Evolutionary conservation across 2,329 filamentous ascomycete genomes (phyloP).

Genomic region (Monosporascus sp.): DNA sequence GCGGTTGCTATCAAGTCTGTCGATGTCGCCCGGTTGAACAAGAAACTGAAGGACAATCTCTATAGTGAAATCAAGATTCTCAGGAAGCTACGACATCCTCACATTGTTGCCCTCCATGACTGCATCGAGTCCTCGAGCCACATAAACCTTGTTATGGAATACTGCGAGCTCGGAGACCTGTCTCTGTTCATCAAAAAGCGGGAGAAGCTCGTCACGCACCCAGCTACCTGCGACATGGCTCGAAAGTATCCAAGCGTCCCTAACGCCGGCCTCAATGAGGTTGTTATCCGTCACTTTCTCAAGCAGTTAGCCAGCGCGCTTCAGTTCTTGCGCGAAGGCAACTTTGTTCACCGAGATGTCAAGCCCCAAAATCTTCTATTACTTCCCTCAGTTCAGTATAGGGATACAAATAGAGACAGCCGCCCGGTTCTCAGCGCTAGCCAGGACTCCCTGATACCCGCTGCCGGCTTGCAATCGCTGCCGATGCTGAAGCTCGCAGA

Average conservation of each 20-base stretch:
- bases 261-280: conserved; percentile 86
- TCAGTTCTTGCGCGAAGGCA: conserved; percentile 76
- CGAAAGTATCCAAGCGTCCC: conserved; percentile 83
- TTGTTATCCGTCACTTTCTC: conserved; percentile 91
- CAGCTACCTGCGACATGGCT: conserved; percentile 83
- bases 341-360: conserved; percentile 93
- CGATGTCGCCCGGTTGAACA: conserved; percentile 82
- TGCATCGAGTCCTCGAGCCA: conserved; percentile 82
- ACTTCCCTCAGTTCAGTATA: conserved; percentile 72
- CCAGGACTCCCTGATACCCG: conserved; percentile 73
- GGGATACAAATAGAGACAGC: conserved; percentile 53
- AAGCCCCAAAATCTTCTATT: conserved; percentile 95
- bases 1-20: conserved; percentile 96
- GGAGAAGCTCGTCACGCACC: conserved; percentile 71
- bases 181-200: conserved; percentile 96
- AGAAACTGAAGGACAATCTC: conserved; percentile 94
- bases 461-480: conserved; percentile 73
- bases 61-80: conserved; percentile 94
- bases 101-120: conserved; percentile 94
- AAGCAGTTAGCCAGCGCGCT: conserved; percentile 92
- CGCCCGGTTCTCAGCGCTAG: conserved; percentile 72
- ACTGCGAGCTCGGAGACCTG: conserved; percentile 90
- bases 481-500: conserved; percentile 98
- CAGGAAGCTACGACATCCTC: conserved; percentile 87
- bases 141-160: conserved; percentile 98